Percentiles rank a stretch among this genome's conserved stretches.
phyloP scores from a whole-genome alignment of 306 rosid species.

The Styphnolobium japonicum region DNA sequence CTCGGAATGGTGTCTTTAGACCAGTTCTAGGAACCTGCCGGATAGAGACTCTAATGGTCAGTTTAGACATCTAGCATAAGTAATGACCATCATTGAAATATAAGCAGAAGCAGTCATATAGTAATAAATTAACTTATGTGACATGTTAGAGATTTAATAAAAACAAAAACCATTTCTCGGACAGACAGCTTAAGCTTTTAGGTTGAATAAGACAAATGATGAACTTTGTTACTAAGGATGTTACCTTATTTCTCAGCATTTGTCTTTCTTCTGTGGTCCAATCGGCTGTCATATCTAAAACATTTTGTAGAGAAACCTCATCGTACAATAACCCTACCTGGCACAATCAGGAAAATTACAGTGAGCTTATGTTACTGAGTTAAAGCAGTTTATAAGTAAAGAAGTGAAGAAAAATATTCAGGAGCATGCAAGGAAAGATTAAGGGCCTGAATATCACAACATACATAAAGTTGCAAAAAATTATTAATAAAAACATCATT shows the following conservation, averaged over 20 bases:
- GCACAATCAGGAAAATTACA: slow-evolving; percentile 39
- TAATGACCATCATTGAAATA: neutral
- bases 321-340: slow-evolving; percentile 95
- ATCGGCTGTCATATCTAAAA: slow-evolving; percentile 83
- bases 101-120: neutral
- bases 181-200: neutral
- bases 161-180: neutral
- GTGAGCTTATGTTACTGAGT: no score
- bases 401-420: no score
- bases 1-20: slow-evolving; percentile 89
- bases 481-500: neutral
- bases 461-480: neutral
- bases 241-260: slow-evolving; percentile 91
- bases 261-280: slow-evolving; percentile 89
- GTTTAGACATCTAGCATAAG: slow-evolving; percentile 22
- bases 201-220: slow-evolving; percentile 10
- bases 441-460: no score
- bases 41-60: slow-evolving; percentile 20
- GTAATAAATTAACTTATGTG: neutral
- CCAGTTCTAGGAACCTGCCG: slow-evolving; percentile 79
- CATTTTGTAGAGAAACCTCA: slow-evolving; percentile 72
- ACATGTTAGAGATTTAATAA: neutral
- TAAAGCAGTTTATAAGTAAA: no score
- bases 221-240: slow-evolving; percentile 13
- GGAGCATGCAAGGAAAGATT: no score